Conservation (phyloP, 768 basidiomycete genomes). For the Rickenella mellea region DNA sequence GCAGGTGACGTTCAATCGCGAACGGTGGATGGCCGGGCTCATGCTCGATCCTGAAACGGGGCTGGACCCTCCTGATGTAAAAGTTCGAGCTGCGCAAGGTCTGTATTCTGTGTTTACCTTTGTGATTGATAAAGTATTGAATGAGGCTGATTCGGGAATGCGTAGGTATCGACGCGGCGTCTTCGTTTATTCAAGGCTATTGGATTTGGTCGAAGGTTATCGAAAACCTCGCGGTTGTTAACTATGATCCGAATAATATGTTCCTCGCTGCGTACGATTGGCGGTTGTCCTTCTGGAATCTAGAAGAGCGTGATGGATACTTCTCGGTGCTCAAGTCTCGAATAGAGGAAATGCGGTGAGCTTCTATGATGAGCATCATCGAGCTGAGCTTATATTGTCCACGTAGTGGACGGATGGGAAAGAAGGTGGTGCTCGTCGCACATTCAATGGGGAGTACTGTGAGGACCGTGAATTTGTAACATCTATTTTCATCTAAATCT, state of each 20-base stretch:
- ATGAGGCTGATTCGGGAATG: slow-evolving; percentile 28
- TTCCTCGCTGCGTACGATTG: slow-evolving; percentile 86
- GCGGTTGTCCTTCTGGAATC: slow-evolving; percentile 80
- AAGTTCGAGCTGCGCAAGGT: slow-evolving; percentile 80
- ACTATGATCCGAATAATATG: slow-evolving; percentile 88
- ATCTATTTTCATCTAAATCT: neutral
- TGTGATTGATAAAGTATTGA: slow-evolving; percentile 17
- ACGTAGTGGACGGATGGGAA: slow-evolving; percentile 52
- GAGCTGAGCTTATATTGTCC: neutral
- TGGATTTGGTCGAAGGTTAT: slow-evolving; percentile 97
- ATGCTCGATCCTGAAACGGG: slow-evolving; percentile 89
- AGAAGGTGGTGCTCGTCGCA: slow-evolving; percentile 75
- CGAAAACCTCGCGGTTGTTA: slow-evolving; percentile 87
- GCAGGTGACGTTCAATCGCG: slow-evolving; percentile 74
- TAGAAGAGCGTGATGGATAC: slow-evolving; percentile 86
- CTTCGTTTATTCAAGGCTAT: slow-evolving; percentile 80
- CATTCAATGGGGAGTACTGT: slow-evolving; percentile 86
- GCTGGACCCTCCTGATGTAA: slow-evolving; percentile 76
- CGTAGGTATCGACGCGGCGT: slow-evolving; percentile 79
- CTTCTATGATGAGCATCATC: slow-evolving; percentile 4
- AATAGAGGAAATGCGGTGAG: slow-evolving; percentile 73
- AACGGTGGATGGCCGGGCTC: slow-evolving; percentile 85
- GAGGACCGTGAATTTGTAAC: slow-evolving; percentile 14
- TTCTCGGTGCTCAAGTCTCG: slow-evolving; percentile 74
- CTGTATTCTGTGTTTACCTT: slow-evolving; percentile 25